Base-by-base conservation (phyloP, 2,329 filamentous ascomycete genomes). In the Aureobasidium sp. region DNA sequence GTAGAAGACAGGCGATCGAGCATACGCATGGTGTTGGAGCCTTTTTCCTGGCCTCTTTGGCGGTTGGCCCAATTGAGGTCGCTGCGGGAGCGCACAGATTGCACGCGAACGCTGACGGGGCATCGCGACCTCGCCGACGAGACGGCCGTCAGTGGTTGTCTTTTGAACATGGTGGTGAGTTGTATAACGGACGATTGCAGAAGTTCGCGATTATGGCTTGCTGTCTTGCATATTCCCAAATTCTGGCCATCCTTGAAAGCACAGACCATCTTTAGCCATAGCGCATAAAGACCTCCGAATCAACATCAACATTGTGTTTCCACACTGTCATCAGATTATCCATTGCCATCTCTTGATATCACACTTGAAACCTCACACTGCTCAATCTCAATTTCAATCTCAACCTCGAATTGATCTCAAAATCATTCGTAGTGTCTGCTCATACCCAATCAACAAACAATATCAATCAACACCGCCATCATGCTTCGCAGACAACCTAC, bases 401-500 rank as follows among this genome's bases (percentile, higher is more conserved):
- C 21, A 21, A 21, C 21, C 21, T 21, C 21, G 21, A 21, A 21
- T 21, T 21, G 21, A 21, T 21, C 21, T 21, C 21, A 21, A 21
- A 21, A 21, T 4, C 11, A 25, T 21, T 11, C 25, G 7, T 9
- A 7, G 2, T 9, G 9, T 21, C 10, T 41, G 5, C 13, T 16
- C 11, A 2, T 1, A 13, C 1, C 9, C 2, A n/a, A 36, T 34
- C 47, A 34, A 36, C 13, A 50, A 36, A 50, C 30, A 2, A 16
- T 16, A 1, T 36, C 30, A 2, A 36, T 50, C 47, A 48, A 30
- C 44, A 48, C 8, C 39, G 39, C 47, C 49, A 62, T 47, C 45
- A 74, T 74, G 72, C 66, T 74, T 2, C 72, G 71, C 32, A 70
- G 72, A 16, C 70, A 70, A 42, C 64, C 72, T 5, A 74, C 72